Base-by-base conservation (phyloP, 1,139 yeast genomes). In the Debaryomyces fabryi region DNA sequence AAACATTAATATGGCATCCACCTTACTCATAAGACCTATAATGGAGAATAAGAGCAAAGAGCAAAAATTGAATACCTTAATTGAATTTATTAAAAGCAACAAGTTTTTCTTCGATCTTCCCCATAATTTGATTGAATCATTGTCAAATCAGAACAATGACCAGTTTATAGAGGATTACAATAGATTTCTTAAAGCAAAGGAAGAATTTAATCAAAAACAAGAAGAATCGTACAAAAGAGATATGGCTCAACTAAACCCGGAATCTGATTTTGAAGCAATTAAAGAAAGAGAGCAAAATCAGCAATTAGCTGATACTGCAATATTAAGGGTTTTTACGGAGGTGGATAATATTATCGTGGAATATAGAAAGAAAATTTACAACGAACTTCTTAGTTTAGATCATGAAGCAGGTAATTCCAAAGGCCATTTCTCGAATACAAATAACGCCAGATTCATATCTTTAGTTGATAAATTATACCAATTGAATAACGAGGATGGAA, bases 81-180 rank as follows among this genome's bases (percentile, higher is more conserved):
- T 88, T 49, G 80, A 79, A 25, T 80, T 88, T 51, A 75, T 91
- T 18, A 83, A 83, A 44, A 72, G 76, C 39, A 82, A 90, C 63
- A 77, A 76, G 47, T 78, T 78, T 50, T 75, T 90, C 48, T 85
- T 93, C 59, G 87, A 89, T 60, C 74, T 91, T 42, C 96, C 97
- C 0, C 78, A 78, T 32, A 71, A 68, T 9, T 71, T 93, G 49
- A 69, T 78, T 34, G 67, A 64, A n/a, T 77, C 79, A 54, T 73
- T 90, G 25, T 69, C 77, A 18, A 72, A 72, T 24, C 80, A 82
- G 49, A 87, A 91, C 57, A 92, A 88, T 58, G 88, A 86, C 49
- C 77, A 81, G 37, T 77, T 93, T 40, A 73, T 90, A 40, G 79
- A 84, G 42, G 90, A 86, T 56, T 90, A 89, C 63, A 76, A 82